Conservation (phyloP, 176 grass and related monocot species). For the Bothriochloa decipiens region DNA sequence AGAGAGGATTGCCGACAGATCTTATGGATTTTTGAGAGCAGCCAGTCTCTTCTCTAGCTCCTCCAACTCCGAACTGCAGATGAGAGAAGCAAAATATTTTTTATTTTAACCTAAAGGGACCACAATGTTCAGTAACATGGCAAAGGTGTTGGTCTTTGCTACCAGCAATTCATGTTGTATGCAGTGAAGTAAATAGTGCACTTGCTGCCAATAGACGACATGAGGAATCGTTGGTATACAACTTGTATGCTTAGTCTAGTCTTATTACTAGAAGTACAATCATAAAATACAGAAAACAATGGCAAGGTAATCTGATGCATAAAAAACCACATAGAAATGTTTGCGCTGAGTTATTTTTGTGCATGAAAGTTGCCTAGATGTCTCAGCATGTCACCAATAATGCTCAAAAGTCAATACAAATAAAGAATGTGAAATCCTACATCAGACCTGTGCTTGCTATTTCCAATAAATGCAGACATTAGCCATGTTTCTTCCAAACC, state of each 20-base stretch:
- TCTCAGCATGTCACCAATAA: neutral
- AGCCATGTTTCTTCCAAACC: neutral
- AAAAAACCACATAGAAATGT: neutral
- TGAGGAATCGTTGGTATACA: neutral
- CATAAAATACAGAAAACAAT: conserved; percentile 10
- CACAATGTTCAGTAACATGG: conserved; percentile 9
- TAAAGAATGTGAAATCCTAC: conserved; percentile 20
- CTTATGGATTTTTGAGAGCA: conserved; percentile 69
- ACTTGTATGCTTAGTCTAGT: neutral
- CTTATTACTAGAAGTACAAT: conserved; percentile 1
- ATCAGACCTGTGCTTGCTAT: neutral
- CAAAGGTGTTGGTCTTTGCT: neutral
- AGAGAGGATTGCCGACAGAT: conserved; percentile 1
- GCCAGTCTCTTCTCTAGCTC: conserved; percentile 82
- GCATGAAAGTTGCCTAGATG: neutral
- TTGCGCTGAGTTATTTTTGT: conserved; percentile 10
- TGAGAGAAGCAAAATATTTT: conserved; percentile 15
- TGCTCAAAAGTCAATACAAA: neutral
- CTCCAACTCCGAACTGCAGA: conserved; percentile 72
- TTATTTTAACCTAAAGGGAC: neutral
- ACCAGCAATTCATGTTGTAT: neutral
- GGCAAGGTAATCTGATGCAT: neutral
- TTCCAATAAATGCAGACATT: neutral
- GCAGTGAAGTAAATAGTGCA: neutral
- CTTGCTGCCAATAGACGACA: neutral